These are phyloP conservation scores for Verticillium nonalfalfae DNA, from an alignment of 2,329 filamentous ascomycete genomes.

Conservation along the genomic window DNA sequence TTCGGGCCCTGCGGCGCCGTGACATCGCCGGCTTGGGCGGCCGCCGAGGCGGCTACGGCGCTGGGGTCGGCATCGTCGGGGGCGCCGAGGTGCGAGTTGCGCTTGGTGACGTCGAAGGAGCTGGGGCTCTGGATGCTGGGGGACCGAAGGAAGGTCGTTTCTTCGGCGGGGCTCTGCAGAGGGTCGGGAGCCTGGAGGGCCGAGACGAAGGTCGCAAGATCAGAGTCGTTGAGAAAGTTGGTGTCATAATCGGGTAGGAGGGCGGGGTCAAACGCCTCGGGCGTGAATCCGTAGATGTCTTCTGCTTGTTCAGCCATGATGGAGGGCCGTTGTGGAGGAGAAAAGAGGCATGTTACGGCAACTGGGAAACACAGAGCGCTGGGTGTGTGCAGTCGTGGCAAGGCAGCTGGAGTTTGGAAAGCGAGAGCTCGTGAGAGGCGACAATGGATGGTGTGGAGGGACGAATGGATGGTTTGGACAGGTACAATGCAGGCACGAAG, in stretches of 20 bases:
- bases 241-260: slow-evolving; percentile 72
- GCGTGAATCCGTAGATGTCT: slow-evolving; percentile 49
- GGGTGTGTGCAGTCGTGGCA: not conserved
- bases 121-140: slow-evolving; percentile 31
- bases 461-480: not conserved
- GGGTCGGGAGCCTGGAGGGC: slow-evolving; percentile 79
- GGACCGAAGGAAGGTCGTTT: slow-evolving; percentile 31
- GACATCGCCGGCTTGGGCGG: slow-evolving; percentile 28
- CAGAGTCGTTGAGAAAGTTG: slow-evolving; percentile 68
- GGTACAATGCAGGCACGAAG: not conserved
- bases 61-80: slow-evolving; percentile 24
- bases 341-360: not conserved
- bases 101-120: slow-evolving; percentile 34
- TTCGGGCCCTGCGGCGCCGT: slow-evolving; percentile 9
- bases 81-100: slow-evolving; percentile 25
- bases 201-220: slow-evolving; percentile 71
- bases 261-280: slow-evolving; percentile 60
- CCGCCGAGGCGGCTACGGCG: slow-evolving; percentile 29
- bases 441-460: not conserved
- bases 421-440: not conserved
- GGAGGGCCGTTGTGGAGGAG: slow-evolving; percentile 4
- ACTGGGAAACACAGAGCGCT: not conserved
- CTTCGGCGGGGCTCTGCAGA: slow-evolving; percentile 56
- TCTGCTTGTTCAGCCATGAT: slow-evolving; percentile 12
- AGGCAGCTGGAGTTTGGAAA: not conserved